phyloP scores from a whole-genome alignment of 495 filamentous ascomycete genomes.

The Penicillium fimorum region DNA sequence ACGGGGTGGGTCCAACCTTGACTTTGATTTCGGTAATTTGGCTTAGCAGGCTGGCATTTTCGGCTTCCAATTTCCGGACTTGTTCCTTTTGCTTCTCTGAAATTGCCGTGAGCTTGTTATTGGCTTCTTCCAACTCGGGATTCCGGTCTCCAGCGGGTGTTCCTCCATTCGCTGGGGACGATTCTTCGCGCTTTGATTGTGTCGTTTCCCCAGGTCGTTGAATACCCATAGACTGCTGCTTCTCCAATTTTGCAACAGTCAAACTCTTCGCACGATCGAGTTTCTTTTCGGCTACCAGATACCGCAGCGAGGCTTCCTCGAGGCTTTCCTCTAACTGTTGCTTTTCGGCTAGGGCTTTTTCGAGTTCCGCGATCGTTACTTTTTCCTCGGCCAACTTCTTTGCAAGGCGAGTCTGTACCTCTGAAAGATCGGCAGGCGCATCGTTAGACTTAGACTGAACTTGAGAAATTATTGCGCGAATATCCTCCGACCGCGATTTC shows the following conservation, averaged over 20 bases:
- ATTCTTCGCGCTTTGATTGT: slow-evolving; percentile 55
- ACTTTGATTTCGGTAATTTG: slow-evolving; percentile 70
- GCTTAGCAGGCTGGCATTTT: slow-evolving; percentile 75
- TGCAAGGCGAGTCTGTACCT: slow-evolving; percentile 71
- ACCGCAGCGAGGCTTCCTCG: slow-evolving; percentile 80
- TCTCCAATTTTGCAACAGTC: slow-evolving; percentile 89
- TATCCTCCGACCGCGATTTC: slow-evolving; percentile 56
- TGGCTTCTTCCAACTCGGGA: slow-evolving; percentile 63
- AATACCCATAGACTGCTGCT: slow-evolving; percentile 72
- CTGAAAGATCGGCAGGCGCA: slow-evolving; percentile 60
- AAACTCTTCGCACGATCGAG: slow-evolving; percentile 83
- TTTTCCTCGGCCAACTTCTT: slow-evolving; percentile 78
- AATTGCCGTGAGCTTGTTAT: slow-evolving; percentile 69
- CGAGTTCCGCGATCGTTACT: slow-evolving; percentile 70
- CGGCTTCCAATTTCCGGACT: slow-evolving; percentile 68
- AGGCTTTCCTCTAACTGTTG: slow-evolving; percentile 79
- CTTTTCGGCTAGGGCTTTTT: slow-evolving; percentile 73
- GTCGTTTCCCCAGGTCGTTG: slow-evolving; percentile 51
- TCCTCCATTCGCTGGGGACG: slow-evolving; percentile 54
- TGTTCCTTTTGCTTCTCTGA: slow-evolving; percentile 85
- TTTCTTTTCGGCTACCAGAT: slow-evolving; percentile 92
- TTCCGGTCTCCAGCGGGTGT: slow-evolving; percentile 48
- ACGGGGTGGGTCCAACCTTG: slow-evolving; percentile 40
- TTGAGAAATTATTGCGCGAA: slow-evolving; percentile 57
- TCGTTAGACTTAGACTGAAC: slow-evolving; percentile 50